Evolutionary conservation across 371 early-diverging fungal species (phyloP), one percentile per base, ranked within the genome.

Genomic region (Rhizopus arrhizus): DNA sequence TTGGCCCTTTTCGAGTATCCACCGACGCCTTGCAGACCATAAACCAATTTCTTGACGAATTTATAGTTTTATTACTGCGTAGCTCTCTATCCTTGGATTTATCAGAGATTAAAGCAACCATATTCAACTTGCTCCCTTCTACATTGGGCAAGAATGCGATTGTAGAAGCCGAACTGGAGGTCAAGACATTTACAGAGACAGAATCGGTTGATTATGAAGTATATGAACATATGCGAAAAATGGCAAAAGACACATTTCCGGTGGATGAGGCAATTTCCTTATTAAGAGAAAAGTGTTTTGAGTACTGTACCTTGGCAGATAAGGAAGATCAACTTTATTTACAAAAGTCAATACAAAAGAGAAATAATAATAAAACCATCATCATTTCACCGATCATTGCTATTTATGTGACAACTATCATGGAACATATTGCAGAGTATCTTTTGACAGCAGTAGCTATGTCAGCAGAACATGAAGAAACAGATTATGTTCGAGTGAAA

Each of bases 131-230:
- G 5, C 61, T 87, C 38, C 85, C 87, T 0, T 81, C 85, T 3
- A 79, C 77, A 9, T 70, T 87, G 2, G 87, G 87, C 8, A 87
- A 85, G 62, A 84, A 85, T 62, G 84, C 87, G 9, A 82, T 87
- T 58, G 83, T 84, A n/a, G 87, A 87, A 63, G 85, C 87, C 6
- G 87, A 87, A 53, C 64, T 87, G 7, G 87, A 87, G 58, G 82
- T 85, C 13, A 87, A 87, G 58, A 82, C 81, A 3, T 85, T 83
- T 59, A 76, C 84, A 0, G 87, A 87, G 47, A 82, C 81, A 31
- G 85, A 78, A 67, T 74, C 63, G 41, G 80, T 73, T 42, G 77
- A 81, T 41, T 81, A 74, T 47, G 78, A 75, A 6, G 43, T 68
- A 5, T 78, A 81, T 56, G 81, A 81, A 55, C 66, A 64, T 13